Base-by-base conservation (phyloP, 805 yeast species). In the Wickerhamiella musiphila region DNA sequence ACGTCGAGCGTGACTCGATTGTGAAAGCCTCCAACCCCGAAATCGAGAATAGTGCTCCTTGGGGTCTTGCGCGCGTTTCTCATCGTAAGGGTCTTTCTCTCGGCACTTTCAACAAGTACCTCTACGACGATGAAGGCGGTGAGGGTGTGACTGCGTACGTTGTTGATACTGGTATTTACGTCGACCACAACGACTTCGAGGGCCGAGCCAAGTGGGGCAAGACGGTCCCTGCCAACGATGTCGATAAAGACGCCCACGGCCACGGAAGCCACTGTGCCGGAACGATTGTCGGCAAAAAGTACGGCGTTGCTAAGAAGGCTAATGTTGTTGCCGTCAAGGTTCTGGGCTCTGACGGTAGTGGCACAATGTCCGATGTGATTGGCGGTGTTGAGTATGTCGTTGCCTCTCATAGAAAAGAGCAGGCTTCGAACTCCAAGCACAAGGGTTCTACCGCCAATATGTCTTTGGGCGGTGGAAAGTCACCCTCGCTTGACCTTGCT, bases 381-480 rank as follows among this genome's bases (percentile, higher is more conserved):
- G 68, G 67, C 47, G 77, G 74, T 32, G 63, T 70, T 29, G 70
- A 69, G 49, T 68, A 58, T 54, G 73, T 68, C 29, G 70, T 68
- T 49, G 93, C 86, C 38, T 83, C 86, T 32, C 71, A 74, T 42
- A 41, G 41, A 32, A 34, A 30, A 31, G 45, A 42, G 35, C 28
- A 38, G 45, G 30, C 39, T 32, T 61, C 75, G 23, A 86, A 78
- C 53, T 24, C 44, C 18, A 42, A 43, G 35, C 39, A 37, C 36
- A 48, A 50, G 43, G 53, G 54, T 24, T 48, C 58, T n/a, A 51
- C 59, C 27, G 90, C 86, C 61, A 81, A 83, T 86, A 46, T 46
- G 51, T 83, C 94, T 11, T 64, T 84, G 38, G 94, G 94, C 48
- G 94, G 94, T 53, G 93, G 93, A 48, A 76, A 73, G 49, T 78